Evolutionary conservation across 495 filamentous ascomycete species (phyloP).

Genomic region (Lentithecium fluviatile): DNA sequence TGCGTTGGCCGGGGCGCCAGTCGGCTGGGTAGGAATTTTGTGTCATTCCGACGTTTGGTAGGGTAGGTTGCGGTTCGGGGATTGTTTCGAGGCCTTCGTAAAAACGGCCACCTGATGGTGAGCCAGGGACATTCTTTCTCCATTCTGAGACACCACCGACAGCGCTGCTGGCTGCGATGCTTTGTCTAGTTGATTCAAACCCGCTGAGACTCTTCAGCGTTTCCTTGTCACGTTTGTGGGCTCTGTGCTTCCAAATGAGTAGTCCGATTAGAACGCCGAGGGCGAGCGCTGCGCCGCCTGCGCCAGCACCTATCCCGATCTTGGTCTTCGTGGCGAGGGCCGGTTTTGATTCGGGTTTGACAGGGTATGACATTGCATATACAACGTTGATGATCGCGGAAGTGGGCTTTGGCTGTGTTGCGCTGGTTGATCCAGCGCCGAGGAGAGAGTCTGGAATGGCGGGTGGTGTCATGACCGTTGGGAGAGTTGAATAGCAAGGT

Average conservation of each 20-base stretch:
- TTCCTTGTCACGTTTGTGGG: constrained; percentile 16
- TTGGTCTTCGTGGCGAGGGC: constrained; percentile 17
- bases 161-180: not conserved
- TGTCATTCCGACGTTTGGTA: not conserved
- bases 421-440: not conserved
- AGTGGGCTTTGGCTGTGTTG: constrained; percentile 15
- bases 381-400: constrained; percentile 33
- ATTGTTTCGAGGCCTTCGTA: not conserved
- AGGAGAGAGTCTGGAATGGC: constrained; percentile 14
- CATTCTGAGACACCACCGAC: not conserved
- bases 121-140: not conserved
- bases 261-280: constrained; percentile 19
- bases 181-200: constrained; percentile 8
- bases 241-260: constrained; percentile 19
- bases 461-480: constrained; percentile 14
- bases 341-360: constrained; percentile 9
- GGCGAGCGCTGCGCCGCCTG: constrained; percentile 19
- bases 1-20: not conserved
- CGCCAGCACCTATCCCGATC: constrained; percentile 30
- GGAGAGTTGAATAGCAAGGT: constrained; percentile 24
- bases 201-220: constrained; percentile 10
- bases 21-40: not conserved
- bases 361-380: constrained; percentile 30
- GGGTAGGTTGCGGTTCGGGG: not conserved
- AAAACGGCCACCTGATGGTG: not conserved